Conservation (phyloP, 495 filamentous ascomycete species). For the Lentithecium fluviatile region DNA sequence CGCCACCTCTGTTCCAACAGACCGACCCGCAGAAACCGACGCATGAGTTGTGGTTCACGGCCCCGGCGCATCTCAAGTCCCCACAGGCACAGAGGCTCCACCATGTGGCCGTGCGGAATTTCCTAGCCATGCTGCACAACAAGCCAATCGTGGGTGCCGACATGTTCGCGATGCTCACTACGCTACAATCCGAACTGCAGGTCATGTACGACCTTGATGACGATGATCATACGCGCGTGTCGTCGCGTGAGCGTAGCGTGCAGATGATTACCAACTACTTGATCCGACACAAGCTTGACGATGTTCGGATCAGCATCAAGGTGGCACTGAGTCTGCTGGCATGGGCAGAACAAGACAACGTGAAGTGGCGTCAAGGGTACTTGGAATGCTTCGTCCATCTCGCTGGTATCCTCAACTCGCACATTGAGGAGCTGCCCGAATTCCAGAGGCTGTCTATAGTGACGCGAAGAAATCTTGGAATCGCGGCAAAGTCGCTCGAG, state of each 20-base stretch:
- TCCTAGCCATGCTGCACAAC: slow-evolving; percentile 38
- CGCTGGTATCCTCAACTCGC: slow-evolving; percentile 60
- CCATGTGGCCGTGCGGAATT: slow-evolving; percentile 39
- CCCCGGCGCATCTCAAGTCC: slow-evolving; percentile 28
- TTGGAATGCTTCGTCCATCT: slow-evolving; percentile 67
- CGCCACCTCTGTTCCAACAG: slow-evolving; percentile 3
- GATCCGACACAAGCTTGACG: slow-evolving; percentile 49
- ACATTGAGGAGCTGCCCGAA: slow-evolving; percentile 55
- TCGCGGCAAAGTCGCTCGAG: slow-evolving; percentile 61
- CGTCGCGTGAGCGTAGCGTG: slow-evolving; percentile 26
- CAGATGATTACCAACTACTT: slow-evolving; percentile 36
- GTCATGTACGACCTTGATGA: slow-evolving; percentile 39
- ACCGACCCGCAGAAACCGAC: slow-evolving; percentile 10
- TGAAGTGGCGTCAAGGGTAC: slow-evolving; percentile 66
- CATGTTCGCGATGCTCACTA: slow-evolving; percentile 36
- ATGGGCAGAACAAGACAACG: slow-evolving; percentile 60
- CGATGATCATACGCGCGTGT: slow-evolving; percentile 19
- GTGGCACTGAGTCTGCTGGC: slow-evolving; percentile 61
- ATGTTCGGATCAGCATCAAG: slow-evolving; percentile 62
- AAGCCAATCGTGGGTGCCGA: slow-evolving; percentile 38
- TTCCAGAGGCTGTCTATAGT: slow-evolving; percentile 60
- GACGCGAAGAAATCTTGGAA: slow-evolving; percentile 63
- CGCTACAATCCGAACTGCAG: slow-evolving; percentile 36
- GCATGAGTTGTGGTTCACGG: slow-evolving; percentile 39
- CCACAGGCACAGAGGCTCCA: slow-evolving; percentile 29